These are phyloP conservation scores for Craspedostauros australis DNA, from an alignment of 108 stramenopile genomes.

Conservation along the genomic window DNA sequence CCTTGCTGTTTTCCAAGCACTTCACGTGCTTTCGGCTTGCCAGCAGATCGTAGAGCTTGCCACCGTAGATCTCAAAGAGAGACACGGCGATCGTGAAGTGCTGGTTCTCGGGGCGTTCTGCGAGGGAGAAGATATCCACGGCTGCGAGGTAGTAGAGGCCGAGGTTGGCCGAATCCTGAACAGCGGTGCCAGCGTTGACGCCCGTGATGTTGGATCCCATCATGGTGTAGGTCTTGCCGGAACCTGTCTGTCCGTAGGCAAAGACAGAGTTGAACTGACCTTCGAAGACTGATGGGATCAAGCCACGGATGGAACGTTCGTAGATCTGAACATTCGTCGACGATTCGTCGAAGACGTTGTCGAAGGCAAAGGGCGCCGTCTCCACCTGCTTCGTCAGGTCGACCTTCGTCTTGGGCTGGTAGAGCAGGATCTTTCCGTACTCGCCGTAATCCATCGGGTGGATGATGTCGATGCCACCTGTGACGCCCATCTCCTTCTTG, in stretches of 20 bases:
- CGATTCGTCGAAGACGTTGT: constrained; percentile 87
- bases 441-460: constrained; percentile 65
- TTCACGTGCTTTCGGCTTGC: constrained; percentile 78
- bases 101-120: constrained; percentile 42
- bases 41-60: constrained; percentile 92
- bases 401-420: constrained; percentile 93
- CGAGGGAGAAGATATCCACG: constrained; percentile 80
- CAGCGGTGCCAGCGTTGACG: constrained; percentile 46
- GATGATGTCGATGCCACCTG: constrained; percentile 77
- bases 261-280: constrained; percentile 90
- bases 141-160: constrained; percentile 92
- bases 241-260: constrained; percentile 91
- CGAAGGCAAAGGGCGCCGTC: constrained; percentile 89
- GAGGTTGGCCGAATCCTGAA: constrained; percentile 43
- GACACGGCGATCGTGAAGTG: constrained; percentile 74
- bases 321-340: constrained; percentile 79
- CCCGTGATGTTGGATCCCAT: constrained; percentile 84
- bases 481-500: constrained; percentile 40
- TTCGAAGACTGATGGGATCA: constrained; percentile 85
- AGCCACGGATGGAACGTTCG: constrained; percentile 58
- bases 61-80: constrained; percentile 98
- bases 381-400: constrained; percentile 97
- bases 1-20: constrained; percentile 92
- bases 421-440: constrained; percentile 81
- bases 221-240: constrained; percentile 97